A percentile compares a stretch with the other conserved stretches of the same genome.
These are phyloP conservation scores for Sclerotinia nivalis DNA, from an alignment of 2,329 filamentous ascomycete species.

Conservation along the genomic window DNA sequence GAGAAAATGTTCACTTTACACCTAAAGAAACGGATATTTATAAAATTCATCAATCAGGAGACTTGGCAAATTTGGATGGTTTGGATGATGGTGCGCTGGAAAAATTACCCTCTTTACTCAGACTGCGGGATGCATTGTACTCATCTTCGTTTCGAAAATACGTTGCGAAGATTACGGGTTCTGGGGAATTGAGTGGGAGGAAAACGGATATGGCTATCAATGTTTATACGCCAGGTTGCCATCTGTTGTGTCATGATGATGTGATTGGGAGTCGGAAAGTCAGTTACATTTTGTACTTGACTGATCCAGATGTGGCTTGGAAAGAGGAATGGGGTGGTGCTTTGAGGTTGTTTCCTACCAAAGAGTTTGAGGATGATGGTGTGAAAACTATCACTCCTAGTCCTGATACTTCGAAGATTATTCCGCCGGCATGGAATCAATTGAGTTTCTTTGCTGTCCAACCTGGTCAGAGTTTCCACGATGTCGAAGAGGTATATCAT, in stretches of 20 bases:
- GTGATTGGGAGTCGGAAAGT: slow-evolving; percentile 96
- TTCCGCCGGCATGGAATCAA: slow-evolving; percentile 96
- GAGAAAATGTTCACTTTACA: slow-evolving; percentile 88
- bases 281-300: slow-evolving; percentile 96
- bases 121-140: slow-evolving; percentile 92
- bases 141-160: slow-evolving; percentile 87
- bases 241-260: slow-evolving; percentile 95
- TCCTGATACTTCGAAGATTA: slow-evolving; percentile 75
- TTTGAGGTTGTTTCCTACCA: slow-evolving; percentile 78
- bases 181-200: slow-evolving; percentile 81
- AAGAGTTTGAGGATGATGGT: slow-evolving; percentile 64
- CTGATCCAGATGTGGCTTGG: slow-evolving; percentile 89
- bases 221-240: slow-evolving; percentile 94
- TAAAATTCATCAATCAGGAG: slow-evolving; percentile 98
- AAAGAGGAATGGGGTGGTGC: slow-evolving; percentile 90
- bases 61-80: slow-evolving; percentile 94
- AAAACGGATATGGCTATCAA: slow-evolving; percentile 99
- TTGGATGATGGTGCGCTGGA: slow-evolving; percentile 82
- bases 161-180: slow-evolving; percentile 80
- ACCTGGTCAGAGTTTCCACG: slow-evolving; percentile 98
- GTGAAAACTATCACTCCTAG: slow-evolving; percentile 76
- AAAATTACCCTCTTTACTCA: slow-evolving; percentile 84
- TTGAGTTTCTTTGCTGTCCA: slow-evolving; percentile 97
- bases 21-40: slow-evolving; percentile 99
- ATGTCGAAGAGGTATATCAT: slow-evolving; percentile 96